A percentile compares a stretch with the other conserved stretches of the same genome.
Evolutionary conservation across 2,329 filamentous ascomycete genomes (phyloP).

Genomic region (Sclerotinia minor): DNA sequence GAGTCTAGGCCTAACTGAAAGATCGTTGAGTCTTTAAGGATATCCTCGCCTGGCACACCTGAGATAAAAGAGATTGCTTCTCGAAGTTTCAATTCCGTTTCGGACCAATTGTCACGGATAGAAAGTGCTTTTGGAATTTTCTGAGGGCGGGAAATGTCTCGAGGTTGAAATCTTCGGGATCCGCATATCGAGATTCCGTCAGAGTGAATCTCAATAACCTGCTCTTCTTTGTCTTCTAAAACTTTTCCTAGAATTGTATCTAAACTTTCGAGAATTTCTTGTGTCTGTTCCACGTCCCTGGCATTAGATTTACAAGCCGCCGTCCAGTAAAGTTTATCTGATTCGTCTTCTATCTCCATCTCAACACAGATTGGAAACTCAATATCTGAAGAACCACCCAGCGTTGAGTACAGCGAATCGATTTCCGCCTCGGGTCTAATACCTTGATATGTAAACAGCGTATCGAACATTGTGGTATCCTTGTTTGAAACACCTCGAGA

Average conservation of each 20-base stretch:
- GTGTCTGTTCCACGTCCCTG: slow-evolving; percentile 49
- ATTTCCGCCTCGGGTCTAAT: slow-evolving; percentile 37
- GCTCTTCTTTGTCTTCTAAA: slow-evolving; percentile 48
- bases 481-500: slow-evolving; percentile 28
- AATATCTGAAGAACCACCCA: slow-evolving; percentile 60
- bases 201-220: slow-evolving; percentile 56
- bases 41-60: slow-evolving; percentile 55
- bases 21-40: slow-evolving; percentile 63
- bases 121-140: neutral
- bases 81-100: slow-evolving; percentile 45
- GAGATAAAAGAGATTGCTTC: slow-evolving; percentile 59
- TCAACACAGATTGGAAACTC: slow-evolving; percentile 84
- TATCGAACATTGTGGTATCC: slow-evolving; percentile 57
- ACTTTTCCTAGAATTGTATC: slow-evolving; percentile 61
- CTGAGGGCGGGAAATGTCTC: neutral
- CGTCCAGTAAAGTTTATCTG: slow-evolving; percentile 61
- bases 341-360: slow-evolving; percentile 61
- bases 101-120: slow-evolving; percentile 41
- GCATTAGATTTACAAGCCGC: slow-evolving; percentile 65
- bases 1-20: slow-evolving; percentile 90
- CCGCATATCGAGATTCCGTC: slow-evolving; percentile 64
- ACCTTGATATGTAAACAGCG: slow-evolving; percentile 67
- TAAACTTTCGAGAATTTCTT: slow-evolving; percentile 57
- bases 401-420: slow-evolving; percentile 35
- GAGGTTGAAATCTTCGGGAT: slow-evolving; percentile 48